Conservation (phyloP, 345 rosid genomes). For the Eucalyptus marginata region DNA sequence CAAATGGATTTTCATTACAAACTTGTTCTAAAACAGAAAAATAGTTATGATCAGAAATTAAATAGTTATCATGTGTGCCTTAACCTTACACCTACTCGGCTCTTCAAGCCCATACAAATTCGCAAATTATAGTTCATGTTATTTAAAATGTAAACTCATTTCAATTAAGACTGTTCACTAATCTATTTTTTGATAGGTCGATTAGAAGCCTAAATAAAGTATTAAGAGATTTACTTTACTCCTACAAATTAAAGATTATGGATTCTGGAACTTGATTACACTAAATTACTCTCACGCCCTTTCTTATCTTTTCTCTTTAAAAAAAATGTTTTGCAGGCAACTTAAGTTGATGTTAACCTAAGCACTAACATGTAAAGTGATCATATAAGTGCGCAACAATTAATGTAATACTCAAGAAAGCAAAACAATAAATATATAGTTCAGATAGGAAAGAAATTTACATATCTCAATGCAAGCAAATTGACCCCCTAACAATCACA, state of each 20-base stretch:
- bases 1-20: no score
- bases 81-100: neutral
- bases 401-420: neutral
- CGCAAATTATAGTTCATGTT: neutral
- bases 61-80: no score
- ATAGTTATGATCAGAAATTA: fast-evolving
- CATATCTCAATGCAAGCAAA: neutral
- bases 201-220: neutral
- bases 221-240: neutral
- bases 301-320: no score
- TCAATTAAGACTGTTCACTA: neutral
- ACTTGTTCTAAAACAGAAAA: no score
- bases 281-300: neutral
- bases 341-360: neutral
- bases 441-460: neutral
- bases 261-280: no score
- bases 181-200: neutral
- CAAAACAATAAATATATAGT: neutral
- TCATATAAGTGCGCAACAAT: neutral
- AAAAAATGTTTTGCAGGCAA: neutral
- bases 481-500: neutral
- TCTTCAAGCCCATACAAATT: no score
- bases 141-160: neutral
- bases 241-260: no score
- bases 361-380: neutral